A percentile compares a stretch with the other conserved stretches of the same genome.
Evolutionary conservation across 2,329 filamentous ascomycete genomes (phyloP).

Genomic region (Aaosphaeria arxii): DNA sequence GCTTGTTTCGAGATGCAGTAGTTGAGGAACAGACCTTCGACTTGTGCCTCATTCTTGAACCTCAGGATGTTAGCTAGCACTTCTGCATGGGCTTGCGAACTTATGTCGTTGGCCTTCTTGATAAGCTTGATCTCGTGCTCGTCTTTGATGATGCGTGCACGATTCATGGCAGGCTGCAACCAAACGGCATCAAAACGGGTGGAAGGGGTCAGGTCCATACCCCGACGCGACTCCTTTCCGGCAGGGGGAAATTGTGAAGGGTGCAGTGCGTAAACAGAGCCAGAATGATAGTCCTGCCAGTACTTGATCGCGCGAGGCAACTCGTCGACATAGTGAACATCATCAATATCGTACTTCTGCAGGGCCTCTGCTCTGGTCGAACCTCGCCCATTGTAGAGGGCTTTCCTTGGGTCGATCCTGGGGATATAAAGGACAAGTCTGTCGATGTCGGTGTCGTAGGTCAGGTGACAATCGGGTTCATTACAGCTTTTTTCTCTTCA

Average conservation of each 20-base stretch:
- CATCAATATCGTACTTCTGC: conserved; percentile 65
- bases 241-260: conserved; percentile 11
- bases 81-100: conserved; percentile 70
- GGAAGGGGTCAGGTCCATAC: conserved; percentile 2
- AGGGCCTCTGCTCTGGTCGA: conserved; percentile 62
- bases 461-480: conserved; percentile 54
- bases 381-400: conserved; percentile 63
- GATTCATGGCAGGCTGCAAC: conserved; percentile 71
- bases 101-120: conserved; percentile 75
- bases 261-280: conserved; percentile 37
- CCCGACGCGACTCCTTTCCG: too few species aligned
- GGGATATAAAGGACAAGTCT: conserved; percentile 71
- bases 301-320: conserved; percentile 25
- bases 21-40: conserved; percentile 74
- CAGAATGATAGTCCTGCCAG: conserved; percentile 25
- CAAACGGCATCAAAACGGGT: conserved; percentile 24
- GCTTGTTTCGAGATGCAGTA: conserved; percentile 71
- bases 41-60: conserved; percentile 74
- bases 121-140: conserved; percentile 80
- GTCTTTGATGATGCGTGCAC: conserved; percentile 78
- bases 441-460: conserved; percentile 59
- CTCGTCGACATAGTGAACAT: conserved; percentile 56
- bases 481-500: conserved; percentile 33
- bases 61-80: conserved; percentile 63
- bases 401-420: conserved; percentile 58